phyloP scores from a whole-genome alignment of 257 asterid genomes.

The Capsicum pubescens region DNA sequence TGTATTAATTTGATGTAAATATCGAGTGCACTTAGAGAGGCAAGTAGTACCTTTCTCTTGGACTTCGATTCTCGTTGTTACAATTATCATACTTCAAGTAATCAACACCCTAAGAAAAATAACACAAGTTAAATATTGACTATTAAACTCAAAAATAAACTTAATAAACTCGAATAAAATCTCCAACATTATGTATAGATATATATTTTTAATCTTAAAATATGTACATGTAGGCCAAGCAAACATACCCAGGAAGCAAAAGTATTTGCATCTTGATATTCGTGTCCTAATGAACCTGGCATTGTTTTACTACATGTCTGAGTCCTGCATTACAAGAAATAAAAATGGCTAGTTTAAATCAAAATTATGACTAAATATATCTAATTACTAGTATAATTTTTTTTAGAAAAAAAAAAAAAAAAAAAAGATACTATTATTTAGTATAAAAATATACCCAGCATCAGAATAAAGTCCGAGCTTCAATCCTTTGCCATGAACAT shows the following conservation, averaged over 20 bases:
- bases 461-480: slow-evolving; percentile 89
- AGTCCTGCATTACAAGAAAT: slow-evolving; percentile 42
- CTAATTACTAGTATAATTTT: background rate
- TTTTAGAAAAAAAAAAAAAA: background rate
- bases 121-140: background rate
- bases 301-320: slow-evolving; percentile 73
- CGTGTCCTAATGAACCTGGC: slow-evolving; percentile 90
- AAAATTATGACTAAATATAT: background rate
- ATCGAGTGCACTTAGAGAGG: background rate
- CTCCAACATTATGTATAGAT: background rate
- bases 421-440: background rate
- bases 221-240: background rate
- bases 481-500: slow-evolving; percentile 83
- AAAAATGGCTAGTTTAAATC: background rate
- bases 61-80: slow-evolving; percentile 47
- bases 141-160: background rate
- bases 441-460: slow-evolving; percentile 60
- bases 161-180: background rate
- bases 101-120: slow-evolving; percentile 67
- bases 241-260: slow-evolving; percentile 84
- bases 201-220: background rate
- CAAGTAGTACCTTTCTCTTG: slow-evolving; percentile 26
- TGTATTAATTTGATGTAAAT: background rate
- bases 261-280: slow-evolving; percentile 88
- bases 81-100: slow-evolving; percentile 96